phyloP scores from a whole-genome alignment of 345 rosid genomes.

The Excoecaria cochinchinensis region DNA sequence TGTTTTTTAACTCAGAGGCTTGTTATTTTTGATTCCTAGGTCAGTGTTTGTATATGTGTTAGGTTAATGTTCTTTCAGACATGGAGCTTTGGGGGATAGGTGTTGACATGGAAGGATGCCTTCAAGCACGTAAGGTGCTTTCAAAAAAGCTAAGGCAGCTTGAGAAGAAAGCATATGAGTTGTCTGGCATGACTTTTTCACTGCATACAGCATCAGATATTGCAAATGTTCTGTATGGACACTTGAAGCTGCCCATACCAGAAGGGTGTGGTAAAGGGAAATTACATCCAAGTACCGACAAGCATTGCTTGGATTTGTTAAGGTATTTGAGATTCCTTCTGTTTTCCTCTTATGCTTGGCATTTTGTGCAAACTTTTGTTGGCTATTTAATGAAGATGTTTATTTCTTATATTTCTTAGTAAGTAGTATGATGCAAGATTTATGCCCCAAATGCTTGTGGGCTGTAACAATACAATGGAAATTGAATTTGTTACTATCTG shows the following conservation, averaged over 20 bases:
- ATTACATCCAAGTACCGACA: constrained; percentile 89
- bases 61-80: constrained; percentile 91
- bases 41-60: constrained; percentile 22
- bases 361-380: not conserved
- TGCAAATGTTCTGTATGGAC: constrained; percentile 78
- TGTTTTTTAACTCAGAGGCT: not conserved
- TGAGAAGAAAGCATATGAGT: constrained; percentile 75
- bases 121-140: constrained; percentile 60
- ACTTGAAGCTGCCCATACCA: constrained; percentile 79
- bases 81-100: constrained; percentile 97
- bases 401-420: not conserved
- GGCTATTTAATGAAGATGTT: not conserved
- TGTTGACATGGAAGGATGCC: constrained; percentile 87
- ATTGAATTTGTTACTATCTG: no score
- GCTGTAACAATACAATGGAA: no score
- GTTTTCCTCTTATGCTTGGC: not conserved
- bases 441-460: not conserved
- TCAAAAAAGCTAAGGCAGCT: constrained; percentile 70
- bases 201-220: constrained; percentile 78
- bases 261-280: constrained; percentile 62
- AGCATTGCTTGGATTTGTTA: constrained; percentile 76
- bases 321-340: constrained; percentile 43
- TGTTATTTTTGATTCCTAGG: constrained; percentile 12
- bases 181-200: constrained; percentile 88
- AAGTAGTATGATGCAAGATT: not conserved